Percentiles rank a stretch among this genome's conserved stretches.
phyloP scores from a whole-genome alignment of 768 basidiomycete genomes.

The Xerocomellus intermedius region DNA sequence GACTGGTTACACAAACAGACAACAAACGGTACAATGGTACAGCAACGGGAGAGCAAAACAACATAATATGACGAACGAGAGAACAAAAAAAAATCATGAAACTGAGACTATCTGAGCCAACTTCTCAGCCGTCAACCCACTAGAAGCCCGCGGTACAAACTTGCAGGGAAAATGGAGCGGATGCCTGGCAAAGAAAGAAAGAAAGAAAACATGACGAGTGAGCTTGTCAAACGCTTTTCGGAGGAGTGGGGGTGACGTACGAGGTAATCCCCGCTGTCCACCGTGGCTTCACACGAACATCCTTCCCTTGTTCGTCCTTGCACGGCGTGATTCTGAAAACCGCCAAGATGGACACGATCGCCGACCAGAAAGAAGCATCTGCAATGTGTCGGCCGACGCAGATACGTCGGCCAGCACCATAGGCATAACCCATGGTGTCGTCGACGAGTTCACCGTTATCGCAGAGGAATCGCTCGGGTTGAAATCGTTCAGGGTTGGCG shows the following conservation, averaged over 20 bases:
- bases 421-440: slow-evolving; percentile 32
- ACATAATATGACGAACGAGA: background rate
- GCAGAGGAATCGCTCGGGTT: slow-evolving; percentile 36
- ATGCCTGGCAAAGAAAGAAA: slow-evolving; percentile 20
- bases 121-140: slow-evolving; percentile 16
- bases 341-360: slow-evolving; percentile 35
- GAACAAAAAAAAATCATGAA: background rate
- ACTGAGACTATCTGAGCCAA: slow-evolving; percentile 20
- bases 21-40: background rate
- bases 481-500: slow-evolving; percentile 32
- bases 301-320: slow-evolving; percentile 24
- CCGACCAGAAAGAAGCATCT: slow-evolving; percentile 40
- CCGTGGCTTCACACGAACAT: slow-evolving; percentile 20
- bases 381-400: slow-evolving; percentile 45
- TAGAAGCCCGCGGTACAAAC: slow-evolving; percentile 23
- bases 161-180: slow-evolving; percentile 26
- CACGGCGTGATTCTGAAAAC: slow-evolving; percentile 34
- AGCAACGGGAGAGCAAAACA: background rate
- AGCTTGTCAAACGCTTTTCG: background rate
- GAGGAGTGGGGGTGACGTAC: slow-evolving; percentile 17
- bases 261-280: slow-evolving; percentile 29
- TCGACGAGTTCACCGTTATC: slow-evolving; percentile 23
- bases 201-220: background rate
- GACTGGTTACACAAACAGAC: background rate
- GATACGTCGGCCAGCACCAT: slow-evolving; percentile 38